Evolutionary conservation across 495 filamentous ascomycete species (phyloP).

Genomic region (Aspergillus heteromorphus): DNA sequence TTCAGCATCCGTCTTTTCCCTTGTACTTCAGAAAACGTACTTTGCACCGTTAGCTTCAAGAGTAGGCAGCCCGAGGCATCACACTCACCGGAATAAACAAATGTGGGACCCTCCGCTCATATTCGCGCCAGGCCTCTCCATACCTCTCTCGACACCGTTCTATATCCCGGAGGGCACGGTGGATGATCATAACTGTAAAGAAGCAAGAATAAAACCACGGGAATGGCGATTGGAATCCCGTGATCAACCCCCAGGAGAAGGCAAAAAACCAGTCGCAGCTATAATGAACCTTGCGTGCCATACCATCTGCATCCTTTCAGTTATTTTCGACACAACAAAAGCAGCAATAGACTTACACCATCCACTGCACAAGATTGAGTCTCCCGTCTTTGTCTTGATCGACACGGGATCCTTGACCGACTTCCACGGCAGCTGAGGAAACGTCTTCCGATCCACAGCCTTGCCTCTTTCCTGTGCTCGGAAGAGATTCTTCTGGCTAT

Average conservation of each 20-base stretch:
- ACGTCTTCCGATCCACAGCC: constrained; percentile 63
- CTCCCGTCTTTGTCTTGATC: constrained; percentile 68
- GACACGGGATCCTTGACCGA: constrained; percentile 66
- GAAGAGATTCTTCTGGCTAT: constrained; percentile 94
- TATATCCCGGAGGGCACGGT: constrained; percentile 79
- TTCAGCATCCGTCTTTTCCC: neutral
- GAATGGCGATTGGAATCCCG: constrained; percentile 54
- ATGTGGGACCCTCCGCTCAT: constrained; percentile 79
- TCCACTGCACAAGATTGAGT: constrained; percentile 77
- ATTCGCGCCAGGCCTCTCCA: constrained; percentile 85
- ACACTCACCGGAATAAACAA: constrained; percentile 88
- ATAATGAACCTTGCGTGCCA: constrained; percentile 89
- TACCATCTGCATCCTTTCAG: constrained; percentile 40
- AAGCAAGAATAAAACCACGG: constrained; percentile 96
- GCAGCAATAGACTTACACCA: constrained; percentile 57
- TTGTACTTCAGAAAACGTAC: constrained; percentile 14
- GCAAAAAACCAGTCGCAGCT: constrained; percentile 83
- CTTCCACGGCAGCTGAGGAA: constrained; percentile 87
- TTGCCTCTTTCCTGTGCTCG: constrained; percentile 72
- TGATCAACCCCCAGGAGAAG: constrained; percentile 56
- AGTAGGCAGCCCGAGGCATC: neutral
- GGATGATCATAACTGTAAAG: constrained; percentile 82
- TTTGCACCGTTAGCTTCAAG: constrained; percentile 3
- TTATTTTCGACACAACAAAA: neutral
- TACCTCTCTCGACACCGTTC: constrained; percentile 77